These are phyloP conservation scores for Teunomyces lycoperdinae DNA, from an alignment of 805 yeast genomes.

Conservation along the genomic window DNA sequence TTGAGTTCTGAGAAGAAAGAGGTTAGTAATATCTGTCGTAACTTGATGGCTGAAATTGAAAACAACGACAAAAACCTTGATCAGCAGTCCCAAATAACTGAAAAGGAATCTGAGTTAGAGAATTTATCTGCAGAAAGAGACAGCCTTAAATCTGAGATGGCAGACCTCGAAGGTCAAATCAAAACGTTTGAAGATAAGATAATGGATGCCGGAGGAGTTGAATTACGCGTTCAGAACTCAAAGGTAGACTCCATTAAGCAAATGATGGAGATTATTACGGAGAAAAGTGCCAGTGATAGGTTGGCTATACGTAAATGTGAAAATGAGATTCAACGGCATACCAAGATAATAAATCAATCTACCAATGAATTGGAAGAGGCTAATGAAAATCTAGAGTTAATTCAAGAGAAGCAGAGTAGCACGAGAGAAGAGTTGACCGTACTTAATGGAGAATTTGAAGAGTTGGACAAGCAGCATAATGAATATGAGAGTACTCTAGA, in stretches of 20 bases:
- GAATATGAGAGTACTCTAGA: conserved; percentile 42
- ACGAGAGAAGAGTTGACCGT: conserved; percentile 30
- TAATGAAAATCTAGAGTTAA: conserved; percentile 21
- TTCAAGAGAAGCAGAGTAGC: conserved; percentile 17
- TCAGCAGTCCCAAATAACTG: conserved; percentile 39
- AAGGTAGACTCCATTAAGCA: conserved; percentile 75
- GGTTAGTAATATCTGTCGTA: conserved; percentile 42
- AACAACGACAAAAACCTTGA: conserved; percentile 22
- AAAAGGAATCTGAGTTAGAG: conserved; percentile 21
- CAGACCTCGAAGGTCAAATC: conserved; percentile 55
- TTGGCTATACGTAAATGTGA: conserved; percentile 57
- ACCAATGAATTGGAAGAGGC: conserved; percentile 42
- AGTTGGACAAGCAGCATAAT: conserved; percentile 36
- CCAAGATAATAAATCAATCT: conserved; percentile 45
- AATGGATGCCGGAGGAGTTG: conserved; percentile 89
- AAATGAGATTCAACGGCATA: conserved; percentile 58
- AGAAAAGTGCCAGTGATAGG: conserved; percentile 56
- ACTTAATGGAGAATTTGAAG: conserved; percentile 27
- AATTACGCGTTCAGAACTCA: conserved; percentile 72
- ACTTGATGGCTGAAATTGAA: conserved; percentile 38
- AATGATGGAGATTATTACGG: conserved; percentile 56
- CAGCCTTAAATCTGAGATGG: conserved; percentile 51
- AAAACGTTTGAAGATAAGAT: conserved; percentile 67
- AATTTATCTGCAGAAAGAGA: conserved; percentile 15
- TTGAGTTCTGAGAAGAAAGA: conserved; percentile 52